These are phyloP conservation scores for Megacollybia marginata DNA, from an alignment of 768 basidiomycete species.

Conservation along the genomic window DNA sequence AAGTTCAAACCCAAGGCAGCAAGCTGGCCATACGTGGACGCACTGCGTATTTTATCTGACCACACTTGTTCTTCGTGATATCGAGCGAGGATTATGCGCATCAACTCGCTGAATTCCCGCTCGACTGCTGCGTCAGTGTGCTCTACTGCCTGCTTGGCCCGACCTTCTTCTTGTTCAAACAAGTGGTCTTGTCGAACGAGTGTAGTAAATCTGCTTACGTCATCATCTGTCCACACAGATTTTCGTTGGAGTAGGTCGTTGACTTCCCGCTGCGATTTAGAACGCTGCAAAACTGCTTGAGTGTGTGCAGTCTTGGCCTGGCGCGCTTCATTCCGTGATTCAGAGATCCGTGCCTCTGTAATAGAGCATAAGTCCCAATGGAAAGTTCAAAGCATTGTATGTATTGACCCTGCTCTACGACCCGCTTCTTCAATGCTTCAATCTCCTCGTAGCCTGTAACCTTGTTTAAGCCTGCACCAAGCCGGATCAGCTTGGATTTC, in stretches of 20 bases:
- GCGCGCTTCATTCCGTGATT: conserved; percentile 58
- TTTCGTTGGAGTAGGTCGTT: conserved; percentile 95
- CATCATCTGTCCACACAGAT: conserved; percentile 83
- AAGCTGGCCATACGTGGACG: conserved; percentile 88
- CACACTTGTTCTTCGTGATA: conserved; percentile 99
- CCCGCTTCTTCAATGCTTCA: conserved; percentile 69
- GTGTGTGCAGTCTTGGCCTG: conserved; percentile 73
- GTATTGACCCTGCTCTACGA: conserved; percentile 72
- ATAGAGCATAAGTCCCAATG: neutral
- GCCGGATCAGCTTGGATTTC: conserved; percentile 55
- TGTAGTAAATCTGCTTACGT: conserved; percentile 81
- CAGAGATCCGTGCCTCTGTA: conserved; percentile 67
- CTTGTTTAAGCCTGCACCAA: conserved; percentile 76
- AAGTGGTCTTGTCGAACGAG: conserved; percentile 88
- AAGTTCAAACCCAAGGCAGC: conserved; percentile 84
- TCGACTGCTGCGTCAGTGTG: conserved; percentile 78
- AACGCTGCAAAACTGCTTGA: conserved; percentile 69
- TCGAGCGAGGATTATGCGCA: conserved; percentile 81
- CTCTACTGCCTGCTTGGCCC: conserved; percentile 59
- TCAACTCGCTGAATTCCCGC: conserved; percentile 77
- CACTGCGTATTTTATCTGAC: conserved; percentile 94
- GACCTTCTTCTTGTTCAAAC: conserved; percentile 71
- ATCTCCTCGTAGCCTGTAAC: conserved; percentile 92
- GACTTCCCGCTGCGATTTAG: conserved; percentile 88
- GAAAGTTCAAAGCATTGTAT: neutral